Base-by-base conservation (phyloP, 306 rosid genomes). In the Comarum palustre region DNA sequence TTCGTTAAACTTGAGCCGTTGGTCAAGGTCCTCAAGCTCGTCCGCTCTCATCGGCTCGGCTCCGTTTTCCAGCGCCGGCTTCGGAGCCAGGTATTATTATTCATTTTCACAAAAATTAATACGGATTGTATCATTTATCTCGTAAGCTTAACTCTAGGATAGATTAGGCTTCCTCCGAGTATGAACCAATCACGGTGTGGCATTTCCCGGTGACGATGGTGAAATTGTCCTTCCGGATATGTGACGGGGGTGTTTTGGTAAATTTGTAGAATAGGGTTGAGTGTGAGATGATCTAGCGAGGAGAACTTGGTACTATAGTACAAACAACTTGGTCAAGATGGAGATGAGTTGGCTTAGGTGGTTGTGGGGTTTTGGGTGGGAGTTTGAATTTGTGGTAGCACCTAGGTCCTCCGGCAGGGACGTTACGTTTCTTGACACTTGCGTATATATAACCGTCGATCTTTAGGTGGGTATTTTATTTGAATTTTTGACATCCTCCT, bases 21-120 rank as follows among this genome's bases (percentile, higher is more conserved):
- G 78, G 65, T 74, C 38, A 83, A 76, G 73, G 47, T 86, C 64
- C 86, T 86, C 60, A 52, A 59, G 66, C 77, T 60, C 62, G 73
- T 86, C 68, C 83, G 84, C 34, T 81, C 87, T 19, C 87, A 83
- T 75, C 82, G 75, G 86, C 84, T 83, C 75, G 79, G 87, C 90
- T 83, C 90, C 32, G 72, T 72, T 12, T 83, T 86, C 67, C 84
- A 86, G 69, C 86, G 90, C 31, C 87, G 87, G 84, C 87, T 83
- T 76, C 84, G 82, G 52, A 86, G 84, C 84, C 90, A 86, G 87
- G 90, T 86, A 83, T 42, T 58, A 58, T 36, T 25, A 51, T 51
- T 38, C 6, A 38, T 5, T n/a, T n/a, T n/a, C 41, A 38, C 41
- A 7, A 1, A 38, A 38, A 38, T 38, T 38, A 38, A 34, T 34